These are phyloP conservation scores for Aspergillus pseudotamarii DNA, from an alignment of 2,329 filamentous ascomycete genomes.

Conservation along the genomic window DNA sequence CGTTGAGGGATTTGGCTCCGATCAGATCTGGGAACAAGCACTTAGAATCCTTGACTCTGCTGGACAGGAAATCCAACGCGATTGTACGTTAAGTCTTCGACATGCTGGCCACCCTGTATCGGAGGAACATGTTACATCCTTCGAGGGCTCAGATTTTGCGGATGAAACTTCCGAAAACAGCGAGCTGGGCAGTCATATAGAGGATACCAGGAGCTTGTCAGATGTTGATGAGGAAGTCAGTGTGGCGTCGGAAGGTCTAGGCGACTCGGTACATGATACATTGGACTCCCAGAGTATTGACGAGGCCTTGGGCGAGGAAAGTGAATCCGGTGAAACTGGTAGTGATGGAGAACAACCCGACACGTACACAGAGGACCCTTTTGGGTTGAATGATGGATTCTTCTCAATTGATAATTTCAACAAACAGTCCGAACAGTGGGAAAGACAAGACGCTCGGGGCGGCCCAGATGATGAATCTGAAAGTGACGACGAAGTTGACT, in stretches of 20 bases:
- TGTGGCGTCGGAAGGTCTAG: not conserved
- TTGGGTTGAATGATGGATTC: constrained; percentile 94
- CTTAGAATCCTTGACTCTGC: constrained; percentile 75
- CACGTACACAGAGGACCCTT: constrained; percentile 69
- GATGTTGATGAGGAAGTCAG: constrained; percentile 19
- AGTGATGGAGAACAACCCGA: constrained; percentile 44
- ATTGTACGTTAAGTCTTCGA: constrained; percentile 42
- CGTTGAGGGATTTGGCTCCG: constrained; percentile 80
- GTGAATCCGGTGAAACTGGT: constrained; percentile 27
- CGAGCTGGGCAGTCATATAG: constrained; percentile 17
- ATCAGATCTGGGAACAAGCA: constrained; percentile 94
- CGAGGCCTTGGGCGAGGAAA: constrained; percentile 13
- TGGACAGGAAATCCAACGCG: constrained; percentile 55
- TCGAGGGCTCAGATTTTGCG: constrained; percentile 18
- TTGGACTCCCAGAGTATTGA: constrained; percentile 11
- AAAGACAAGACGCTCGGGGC: constrained; percentile 78
- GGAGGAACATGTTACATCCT: constrained; percentile 11
- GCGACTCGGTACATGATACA: not conserved
- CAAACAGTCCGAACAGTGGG: constrained; percentile 84
- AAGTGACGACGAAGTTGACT: constrained; percentile 85
- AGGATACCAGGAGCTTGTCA: constrained; percentile 16
- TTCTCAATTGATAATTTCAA: constrained; percentile 99
- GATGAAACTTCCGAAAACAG: constrained; percentile 20
- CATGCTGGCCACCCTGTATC: constrained; percentile 16
- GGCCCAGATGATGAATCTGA: constrained; percentile 73